Percentiles rank a stretch among this genome's conserved stretches.
phyloP scores from a whole-genome alignment of 2,329 filamentous ascomycete genomes.

The Aspergillus pseudoterreus region DNA sequence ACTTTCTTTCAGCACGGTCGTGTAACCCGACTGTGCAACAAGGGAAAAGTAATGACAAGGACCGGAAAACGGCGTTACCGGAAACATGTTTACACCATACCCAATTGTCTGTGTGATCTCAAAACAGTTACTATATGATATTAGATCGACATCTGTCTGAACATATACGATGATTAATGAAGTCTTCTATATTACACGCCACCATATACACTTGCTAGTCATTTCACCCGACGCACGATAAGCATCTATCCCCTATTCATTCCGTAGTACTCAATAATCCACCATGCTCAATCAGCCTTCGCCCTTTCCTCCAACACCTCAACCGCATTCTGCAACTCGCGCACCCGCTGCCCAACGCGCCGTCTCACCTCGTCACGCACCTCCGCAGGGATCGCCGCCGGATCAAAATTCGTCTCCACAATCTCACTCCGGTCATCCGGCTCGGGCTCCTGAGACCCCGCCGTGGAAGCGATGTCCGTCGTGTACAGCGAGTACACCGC shows the following conservation, averaged over 20 bases:
- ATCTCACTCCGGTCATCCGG: slow-evolving; percentile 13
- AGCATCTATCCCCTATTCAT: neutral
- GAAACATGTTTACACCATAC: neutral
- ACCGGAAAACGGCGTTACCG: slow-evolving; percentile 1
- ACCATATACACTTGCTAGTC: neutral
- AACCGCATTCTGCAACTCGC: slow-evolving; percentile 46
- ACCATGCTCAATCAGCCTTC: slow-evolving; percentile 26
- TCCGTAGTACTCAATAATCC: neutral
- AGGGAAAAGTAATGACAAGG: neutral
- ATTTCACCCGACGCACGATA: neutral
- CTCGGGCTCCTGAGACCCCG: slow-evolving; percentile 1
- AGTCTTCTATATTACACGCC: neutral
- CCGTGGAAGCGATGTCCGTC: slow-evolving; percentile 1
- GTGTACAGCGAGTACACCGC: slow-evolving; percentile 35
- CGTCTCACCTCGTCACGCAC: slow-evolving; percentile 41
- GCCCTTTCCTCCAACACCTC: slow-evolving; percentile 40
- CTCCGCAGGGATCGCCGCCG: slow-evolving; percentile 21
- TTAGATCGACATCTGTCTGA: slow-evolving; percentile 1
- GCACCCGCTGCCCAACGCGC: slow-evolving; percentile 43
- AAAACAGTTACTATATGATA: neutral
- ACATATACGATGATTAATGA: slow-evolving; percentile 8
- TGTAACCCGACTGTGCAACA: slow-evolving; percentile 8
- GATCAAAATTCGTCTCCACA: slow-evolving; percentile 31
- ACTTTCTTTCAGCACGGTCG: slow-evolving; percentile 11
- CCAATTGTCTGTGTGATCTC: neutral